Conservation (phyloP, 192 early-diverging fungal genomes). For the Phlyctochytrium arcticum region DNA sequence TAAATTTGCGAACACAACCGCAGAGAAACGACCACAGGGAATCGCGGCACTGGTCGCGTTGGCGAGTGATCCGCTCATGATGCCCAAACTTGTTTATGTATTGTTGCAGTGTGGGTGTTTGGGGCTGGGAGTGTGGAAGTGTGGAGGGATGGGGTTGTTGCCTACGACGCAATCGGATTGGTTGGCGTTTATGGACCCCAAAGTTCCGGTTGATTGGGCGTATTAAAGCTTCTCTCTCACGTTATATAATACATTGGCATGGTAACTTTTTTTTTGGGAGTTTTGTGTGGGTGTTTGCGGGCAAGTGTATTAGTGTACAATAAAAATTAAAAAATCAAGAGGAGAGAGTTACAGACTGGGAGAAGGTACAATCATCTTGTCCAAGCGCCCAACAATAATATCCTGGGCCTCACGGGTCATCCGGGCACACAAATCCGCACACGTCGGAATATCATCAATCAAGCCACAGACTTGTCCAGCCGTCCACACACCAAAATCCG, state of each 20-base stretch:
- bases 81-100: conserved; percentile 81
- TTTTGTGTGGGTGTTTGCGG: no score
- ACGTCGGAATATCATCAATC: conserved; percentile 77
- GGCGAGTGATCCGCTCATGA: conserved; percentile 52
- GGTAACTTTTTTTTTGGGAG: no score
- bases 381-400: conserved; percentile 32
- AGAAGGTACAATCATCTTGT: conserved; percentile 22
- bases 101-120: conserved; percentile 77
- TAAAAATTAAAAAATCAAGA: no score
- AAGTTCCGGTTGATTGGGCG: no score
- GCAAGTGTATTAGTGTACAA: no score
- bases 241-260: no score
- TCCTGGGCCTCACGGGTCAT: conserved; percentile 55
- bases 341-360: conserved; percentile 19
- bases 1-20: conserved; percentile 54
- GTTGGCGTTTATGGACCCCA: conserved; percentile 79
- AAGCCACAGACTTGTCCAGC: conserved; percentile 69
- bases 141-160: conserved; percentile 89
- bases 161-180: conserved; percentile 92
- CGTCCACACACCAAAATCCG: conserved; percentile 48
- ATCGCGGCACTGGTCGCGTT: conserved; percentile 20
- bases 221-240: no score
- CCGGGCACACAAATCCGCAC: conserved; percentile 54
- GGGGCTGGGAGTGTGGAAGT: conserved; percentile 85
- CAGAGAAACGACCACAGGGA: conserved; percentile 36